Base-by-base conservation (phyloP, 495 filamentous ascomycete species). In the Aspergillus egyptiacus region DNA sequence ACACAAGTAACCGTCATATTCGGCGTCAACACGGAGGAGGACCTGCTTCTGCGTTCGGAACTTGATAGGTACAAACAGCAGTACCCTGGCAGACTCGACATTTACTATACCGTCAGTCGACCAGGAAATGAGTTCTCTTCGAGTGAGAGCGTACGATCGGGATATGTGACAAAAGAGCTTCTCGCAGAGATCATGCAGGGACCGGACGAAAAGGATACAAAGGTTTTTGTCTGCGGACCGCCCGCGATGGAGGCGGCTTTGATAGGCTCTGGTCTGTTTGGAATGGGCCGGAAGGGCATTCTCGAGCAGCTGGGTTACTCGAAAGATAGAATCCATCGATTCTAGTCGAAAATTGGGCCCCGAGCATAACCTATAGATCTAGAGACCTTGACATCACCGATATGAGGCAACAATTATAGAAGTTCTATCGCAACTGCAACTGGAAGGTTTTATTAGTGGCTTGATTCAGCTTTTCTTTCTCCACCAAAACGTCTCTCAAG, bases 181-280 rank as follows among this genome's bases (percentile, higher is more conserved):
- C 55, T 86, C 51, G 64, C 73, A 53, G 66, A 71, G 35, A 69
- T 77, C 2, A 64, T 76, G 13, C 48, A 64, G 30, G 59, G 59
- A 25, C 62, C 68, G 0, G 48, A 39, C 6, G 59, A 69, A 19
- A 52, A 59, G 53, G 70, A 74, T 48, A 66, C 66, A 3, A 83
- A 83, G 58, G 74, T 87, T 6, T 81, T 86, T 54, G 71, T 87
- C 4, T 86, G 82, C 53, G 83, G 83, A 1, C 80, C 81, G 17
- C 79, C 79, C 24, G 71, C 72, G 2, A 82, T 85, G 80, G 78
- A 84, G 61, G 63, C 65, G 32, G 66, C 78, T 3, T 61, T 85
- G 47, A 69, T 73, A 39, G 80, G 78, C 10, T 10, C 28, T 32
- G 41, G 41, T 5, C n/a, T 25, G 18, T 39, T 34, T 24, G 41